Percentiles rank a stretch among this genome's conserved stretches.
Conservation (phyloP, 176 grass and related monocot genomes). For the Alopecurus myosuroides region DNA sequence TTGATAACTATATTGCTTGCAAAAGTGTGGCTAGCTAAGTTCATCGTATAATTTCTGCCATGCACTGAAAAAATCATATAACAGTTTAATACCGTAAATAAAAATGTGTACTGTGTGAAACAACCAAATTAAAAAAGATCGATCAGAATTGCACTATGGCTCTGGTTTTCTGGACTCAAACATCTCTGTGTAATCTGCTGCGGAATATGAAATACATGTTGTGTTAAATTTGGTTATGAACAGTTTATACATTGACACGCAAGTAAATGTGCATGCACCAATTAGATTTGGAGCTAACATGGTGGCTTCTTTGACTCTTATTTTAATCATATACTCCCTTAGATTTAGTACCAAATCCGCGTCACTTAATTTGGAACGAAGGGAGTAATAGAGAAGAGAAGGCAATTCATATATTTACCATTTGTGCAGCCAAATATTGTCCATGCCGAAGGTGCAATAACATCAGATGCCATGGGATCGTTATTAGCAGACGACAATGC, state of each 20-base stretch:
- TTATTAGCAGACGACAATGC: conserved; percentile 72
- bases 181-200: not conserved
- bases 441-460: conserved; percentile 92
- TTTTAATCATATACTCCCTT: not conserved
- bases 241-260: not conserved
- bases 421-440: conserved; percentile 93
- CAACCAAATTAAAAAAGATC: not conserved
- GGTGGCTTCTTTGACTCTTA: not conserved
- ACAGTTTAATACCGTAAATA: not conserved
- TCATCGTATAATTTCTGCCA: not conserved
- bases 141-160: not conserved
- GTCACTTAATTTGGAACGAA: too few species aligned
- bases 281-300: not conserved
- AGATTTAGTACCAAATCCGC: too few species aligned
- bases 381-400: conserved; percentile 21
- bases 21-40: not conserved
- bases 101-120: not conserved
- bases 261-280: not conserved
- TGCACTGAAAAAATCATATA: not conserved
- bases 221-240: not conserved
- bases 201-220: too few species aligned
- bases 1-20: not conserved
- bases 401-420: conserved; percentile 37
- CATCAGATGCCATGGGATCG: conserved; percentile 87
- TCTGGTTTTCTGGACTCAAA: not conserved